Evolutionary conservation across 2,329 filamentous ascomycete genomes (phyloP).

Genomic region (Trichoderma polysporum): DNA sequence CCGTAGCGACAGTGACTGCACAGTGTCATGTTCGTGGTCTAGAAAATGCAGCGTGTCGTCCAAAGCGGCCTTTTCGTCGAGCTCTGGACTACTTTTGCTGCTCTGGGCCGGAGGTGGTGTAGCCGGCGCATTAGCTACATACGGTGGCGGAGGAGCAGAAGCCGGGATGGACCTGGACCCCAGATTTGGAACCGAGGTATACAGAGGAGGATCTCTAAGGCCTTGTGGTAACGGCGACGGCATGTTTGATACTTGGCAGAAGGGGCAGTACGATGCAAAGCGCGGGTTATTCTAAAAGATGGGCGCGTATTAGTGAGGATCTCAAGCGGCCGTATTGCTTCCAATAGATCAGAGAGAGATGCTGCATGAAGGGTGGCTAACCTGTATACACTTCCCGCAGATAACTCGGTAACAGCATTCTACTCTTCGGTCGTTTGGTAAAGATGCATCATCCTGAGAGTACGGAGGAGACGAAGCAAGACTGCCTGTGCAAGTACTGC

Average conservation of each 20-base stretch:
- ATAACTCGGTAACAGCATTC: conserved; percentile 70
- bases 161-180: conserved; percentile 26
- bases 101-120: conserved; percentile 17
- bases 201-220: conserved; percentile 67
- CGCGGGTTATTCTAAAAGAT: conserved; percentile 59
- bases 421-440: conserved; percentile 59
- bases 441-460: conserved; percentile 57
- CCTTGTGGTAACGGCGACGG: conserved; percentile 61
- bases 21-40: conserved; percentile 64
- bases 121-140: conserved; percentile 27
- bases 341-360: background rate
- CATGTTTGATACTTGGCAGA: conserved; percentile 69
- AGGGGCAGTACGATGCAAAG: conserved; percentile 68
- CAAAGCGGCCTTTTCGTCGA: conserved; percentile 38
- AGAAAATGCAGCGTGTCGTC: conserved; percentile 74
- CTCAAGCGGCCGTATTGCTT: background rate
- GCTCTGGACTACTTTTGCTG: conserved; percentile 29
- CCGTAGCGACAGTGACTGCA: conserved; percentile 66
- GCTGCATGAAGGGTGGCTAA: conserved; percentile 16
- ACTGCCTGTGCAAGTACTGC: conserved; percentile 68
- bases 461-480: conserved; percentile 55
- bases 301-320: conserved; percentile 19
- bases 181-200: conserved; percentile 44
- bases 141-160: conserved; percentile 42
- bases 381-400: conserved; percentile 68